Evolutionary conservation across 129 eudicot species (phyloP).

Genomic region (Helianthus tuberosus): DNA sequence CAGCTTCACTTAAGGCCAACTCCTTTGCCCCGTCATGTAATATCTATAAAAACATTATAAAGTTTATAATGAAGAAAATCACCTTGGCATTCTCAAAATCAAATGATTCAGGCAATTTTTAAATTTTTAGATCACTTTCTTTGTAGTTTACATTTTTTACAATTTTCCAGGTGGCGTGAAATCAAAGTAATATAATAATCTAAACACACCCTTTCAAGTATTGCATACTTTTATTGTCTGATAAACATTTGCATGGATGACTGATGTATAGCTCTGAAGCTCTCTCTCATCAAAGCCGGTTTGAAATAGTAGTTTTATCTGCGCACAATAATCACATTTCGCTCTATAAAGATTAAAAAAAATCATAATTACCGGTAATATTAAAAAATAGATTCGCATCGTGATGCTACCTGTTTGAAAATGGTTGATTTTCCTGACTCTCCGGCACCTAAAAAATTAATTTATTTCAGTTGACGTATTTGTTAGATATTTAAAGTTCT

Average conservation of each 20-base stretch:
- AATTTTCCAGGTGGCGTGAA: conserved; percentile 15
- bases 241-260: conserved; percentile 94
- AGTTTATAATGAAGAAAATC: conserved; percentile 1
- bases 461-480: conserved; percentile 1
- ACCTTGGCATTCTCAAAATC: conserved; percentile 10
- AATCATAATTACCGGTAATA: neutral
- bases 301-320: conserved; percentile 94
- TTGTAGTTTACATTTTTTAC: conserved; percentile 19
- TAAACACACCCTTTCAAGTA: conserved; percentile 78
- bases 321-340: conserved; percentile 30
- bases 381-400: neutral
- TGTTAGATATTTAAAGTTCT: neutral
- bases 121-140: neutral
- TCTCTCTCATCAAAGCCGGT: conserved; percentile 94
- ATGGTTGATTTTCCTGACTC: conserved; percentile 99
- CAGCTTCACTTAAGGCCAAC: conserved; percentile 68
- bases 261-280: conserved; percentile 81
- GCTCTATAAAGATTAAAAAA: neutral
- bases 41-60: conserved; percentile 47
- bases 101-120: conserved; percentile 5
- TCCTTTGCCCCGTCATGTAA: conserved; percentile 90
- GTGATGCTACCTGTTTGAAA: conserved; percentile 77
- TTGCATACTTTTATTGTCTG: conserved; percentile 98
- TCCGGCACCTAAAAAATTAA: conserved; percentile 69
- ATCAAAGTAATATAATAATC: conserved; percentile 55